Evolutionary conservation across 1,284 basidiomycete genomes (phyloP).

Genomic region (Inonotus hispidus): DNA sequence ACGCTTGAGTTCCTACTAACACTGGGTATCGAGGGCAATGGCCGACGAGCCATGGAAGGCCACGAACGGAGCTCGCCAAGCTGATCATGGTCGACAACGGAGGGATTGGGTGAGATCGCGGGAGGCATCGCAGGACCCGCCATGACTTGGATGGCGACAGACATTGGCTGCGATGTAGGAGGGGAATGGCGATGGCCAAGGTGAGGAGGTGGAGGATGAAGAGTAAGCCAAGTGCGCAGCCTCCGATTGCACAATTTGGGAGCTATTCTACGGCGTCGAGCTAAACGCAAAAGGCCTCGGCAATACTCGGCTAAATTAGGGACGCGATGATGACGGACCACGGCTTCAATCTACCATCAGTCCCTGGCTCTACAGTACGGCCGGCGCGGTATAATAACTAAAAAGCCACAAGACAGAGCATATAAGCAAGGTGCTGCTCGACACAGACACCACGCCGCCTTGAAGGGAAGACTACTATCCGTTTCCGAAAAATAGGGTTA

Average conservation of each 20-base stretch:
- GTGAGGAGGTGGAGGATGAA: background rate
- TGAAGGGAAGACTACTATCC: no score
- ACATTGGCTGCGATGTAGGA: slow-evolving; percentile 3
- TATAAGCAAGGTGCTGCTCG: no score
- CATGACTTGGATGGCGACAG: slow-evolving; percentile 15
- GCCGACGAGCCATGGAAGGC: slow-evolving; percentile 8
- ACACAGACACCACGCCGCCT: no score
- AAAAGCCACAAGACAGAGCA: no score
- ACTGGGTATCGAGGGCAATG: slow-evolving; percentile 5
- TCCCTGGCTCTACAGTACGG: no score
- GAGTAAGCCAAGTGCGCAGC: background rate
- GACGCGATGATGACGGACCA: slow-evolving; percentile 11
- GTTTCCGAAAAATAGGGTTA: background rate
- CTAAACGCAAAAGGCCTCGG: background rate
- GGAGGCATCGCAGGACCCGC: background rate
- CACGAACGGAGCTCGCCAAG: background rate
- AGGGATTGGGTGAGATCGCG: background rate
- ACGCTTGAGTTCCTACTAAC: background rate
- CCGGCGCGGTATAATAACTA: no score
- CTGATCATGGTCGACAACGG: background rate
- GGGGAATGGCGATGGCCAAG: background rate
- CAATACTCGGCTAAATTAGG: background rate
- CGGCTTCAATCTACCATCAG: background rate
- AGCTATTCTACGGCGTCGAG: background rate
- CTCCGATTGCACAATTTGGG: background rate